Base-by-base conservation (phyloP, 208 protist genomes). In the Angomonas deanei region DNA sequence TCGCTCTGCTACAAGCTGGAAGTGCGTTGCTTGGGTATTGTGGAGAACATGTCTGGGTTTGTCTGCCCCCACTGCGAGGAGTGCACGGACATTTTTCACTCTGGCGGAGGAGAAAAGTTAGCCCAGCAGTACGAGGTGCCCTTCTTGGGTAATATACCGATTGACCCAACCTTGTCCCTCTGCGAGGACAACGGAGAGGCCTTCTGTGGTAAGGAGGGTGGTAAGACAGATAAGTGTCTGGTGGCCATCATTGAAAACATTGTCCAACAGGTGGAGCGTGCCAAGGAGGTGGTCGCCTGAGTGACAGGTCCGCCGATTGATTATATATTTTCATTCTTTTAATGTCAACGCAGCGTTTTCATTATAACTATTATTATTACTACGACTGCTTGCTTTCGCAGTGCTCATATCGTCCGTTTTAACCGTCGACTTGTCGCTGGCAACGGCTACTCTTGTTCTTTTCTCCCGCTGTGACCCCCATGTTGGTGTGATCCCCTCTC, bases 21-120 rank as follows among this genome's bases (percentile, higher is more conserved):
- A n/a, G 55, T 97, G 33, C 84, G 84, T 2, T 90, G 94, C 55
- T 77, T 96, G 19, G 93, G 93, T 32, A 74, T 97, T 42, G 88
- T 97, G 23, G 91, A 97, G 74, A 97, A 97, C 71, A 97, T 97
- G 93, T 91, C 79, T 0, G 91, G 92, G 30, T 96, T 94, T 54
- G 90, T 92, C 30, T 97, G 93, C 73, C 93, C 93, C 0, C 86
- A 96, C 73, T 97, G 93, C 53, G 79, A 79, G 24, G 84, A 94
- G 62, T 92, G 87, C 71, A 95, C 85, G 2, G 78, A 89, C 62
- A 88, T 97, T 30, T 97, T 97, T 64, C 84, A 84, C 17, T 66
- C 58, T 15, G 90, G 87, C 28, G 93, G 91, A n/a, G 92, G 88
- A 6, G 58, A 72, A 54, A 80, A 79, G 62, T 74, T 96, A 46